Evolutionary conservation across 2,329 filamentous ascomycete genomes (phyloP).

Genomic region (Volutella citrinella): DNA sequence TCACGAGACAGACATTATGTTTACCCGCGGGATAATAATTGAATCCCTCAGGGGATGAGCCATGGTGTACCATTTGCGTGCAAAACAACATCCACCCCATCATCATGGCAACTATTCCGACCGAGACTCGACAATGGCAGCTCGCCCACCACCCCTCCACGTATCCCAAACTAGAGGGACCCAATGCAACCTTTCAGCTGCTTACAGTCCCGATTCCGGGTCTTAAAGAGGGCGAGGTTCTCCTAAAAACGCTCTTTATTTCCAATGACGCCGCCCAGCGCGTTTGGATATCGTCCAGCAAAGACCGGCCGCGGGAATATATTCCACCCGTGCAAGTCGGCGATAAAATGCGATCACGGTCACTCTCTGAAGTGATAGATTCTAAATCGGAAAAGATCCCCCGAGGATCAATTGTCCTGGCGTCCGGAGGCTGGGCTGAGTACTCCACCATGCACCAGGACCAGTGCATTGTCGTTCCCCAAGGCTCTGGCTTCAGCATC

Average conservation of each 20-base stretch:
- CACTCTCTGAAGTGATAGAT: conserved; percentile 27
- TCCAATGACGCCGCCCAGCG: conserved; percentile 28
- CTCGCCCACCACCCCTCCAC: conserved; percentile 24
- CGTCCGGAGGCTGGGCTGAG: conserved; percentile 26
- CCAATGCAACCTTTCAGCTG: conserved; percentile 25
- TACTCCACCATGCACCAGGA: conserved; percentile 22
- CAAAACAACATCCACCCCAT: too few relatives aligned
- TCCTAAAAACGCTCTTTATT: conserved; percentile 24
- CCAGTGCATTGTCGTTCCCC: conserved; percentile 20
- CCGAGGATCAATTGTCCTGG: conserved; percentile 25
- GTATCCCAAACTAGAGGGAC: conserved; percentile 22
- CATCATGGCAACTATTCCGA: too few relatives aligned
- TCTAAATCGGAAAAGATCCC: conserved; percentile 22
- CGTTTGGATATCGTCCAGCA: conserved; percentile 27
- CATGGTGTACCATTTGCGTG: too few relatives aligned
- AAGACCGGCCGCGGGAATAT: conserved; percentile 26
- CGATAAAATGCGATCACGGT: conserved; percentile 25
- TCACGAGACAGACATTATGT: too few relatives aligned
- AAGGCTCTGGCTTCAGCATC: conserved; percentile 20
- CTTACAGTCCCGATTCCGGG: conserved; percentile 21
- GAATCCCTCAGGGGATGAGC: too few relatives aligned
- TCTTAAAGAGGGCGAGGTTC: conserved; percentile 25
- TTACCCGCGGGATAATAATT: too few relatives aligned
- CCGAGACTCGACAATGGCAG: too few relatives aligned
- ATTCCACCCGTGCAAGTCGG: conserved; percentile 26